phyloP scores from a whole-genome alignment of 2,329 filamentous ascomycete genomes.

The Aspergillus cejpii region DNA sequence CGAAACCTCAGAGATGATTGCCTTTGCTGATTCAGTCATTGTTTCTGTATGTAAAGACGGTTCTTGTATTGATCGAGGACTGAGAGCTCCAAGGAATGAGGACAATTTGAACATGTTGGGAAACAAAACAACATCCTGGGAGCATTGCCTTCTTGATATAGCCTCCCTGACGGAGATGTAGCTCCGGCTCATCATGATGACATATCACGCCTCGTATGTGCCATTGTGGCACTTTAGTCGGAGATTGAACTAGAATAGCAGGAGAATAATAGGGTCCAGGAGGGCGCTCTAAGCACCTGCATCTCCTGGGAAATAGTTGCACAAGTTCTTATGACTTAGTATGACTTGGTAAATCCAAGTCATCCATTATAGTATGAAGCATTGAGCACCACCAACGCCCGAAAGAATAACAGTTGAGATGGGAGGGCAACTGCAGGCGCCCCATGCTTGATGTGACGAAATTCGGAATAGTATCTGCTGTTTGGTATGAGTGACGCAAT shows the following conservation, averaged over 20 bases:
- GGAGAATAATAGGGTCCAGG: not conserved
- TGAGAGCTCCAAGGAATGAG: not conserved
- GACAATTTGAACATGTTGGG: not conserved
- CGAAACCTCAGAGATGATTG: slow-evolving; percentile 3
- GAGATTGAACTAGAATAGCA: not conserved
- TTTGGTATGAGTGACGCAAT: too few species aligned
- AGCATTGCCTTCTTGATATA: not conserved
- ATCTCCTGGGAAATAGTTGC: too few species aligned
- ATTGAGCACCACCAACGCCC: too few species aligned
- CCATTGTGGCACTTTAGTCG: not conserved
- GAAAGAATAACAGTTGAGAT: too few species aligned
- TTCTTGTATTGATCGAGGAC: not conserved
- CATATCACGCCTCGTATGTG: not conserved
- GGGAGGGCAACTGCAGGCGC: too few species aligned
- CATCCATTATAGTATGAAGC: too few species aligned
- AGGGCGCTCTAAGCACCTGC: too few species aligned
- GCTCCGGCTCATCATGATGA: not conserved
- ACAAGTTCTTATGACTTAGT: too few species aligned
- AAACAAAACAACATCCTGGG: not conserved
- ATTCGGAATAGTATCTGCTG: too few species aligned
- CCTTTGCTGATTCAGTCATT: slow-evolving; percentile 2
- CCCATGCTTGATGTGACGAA: too few species aligned
- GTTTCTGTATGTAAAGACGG: not conserved
- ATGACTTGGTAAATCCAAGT: too few species aligned
- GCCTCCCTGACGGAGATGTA: not conserved